A percentile compares a stretch with the other conserved stretches of the same genome.
Conservation (phyloP, 2,329 filamentous ascomycete genomes). For the Aspergillus novofumigatus region DNA sequence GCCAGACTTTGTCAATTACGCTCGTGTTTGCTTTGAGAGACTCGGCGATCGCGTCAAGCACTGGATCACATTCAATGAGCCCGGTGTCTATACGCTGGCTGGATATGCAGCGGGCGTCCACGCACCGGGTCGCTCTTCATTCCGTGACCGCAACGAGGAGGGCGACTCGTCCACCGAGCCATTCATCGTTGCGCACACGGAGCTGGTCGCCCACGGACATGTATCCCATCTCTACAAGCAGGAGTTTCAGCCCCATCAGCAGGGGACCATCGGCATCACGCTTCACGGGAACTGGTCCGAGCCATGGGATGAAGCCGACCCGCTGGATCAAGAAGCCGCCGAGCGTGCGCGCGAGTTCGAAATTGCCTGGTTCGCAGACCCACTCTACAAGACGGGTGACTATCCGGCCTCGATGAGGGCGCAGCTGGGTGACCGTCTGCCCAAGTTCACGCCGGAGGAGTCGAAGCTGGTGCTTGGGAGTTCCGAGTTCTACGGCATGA, state of each 20-base stretch:
- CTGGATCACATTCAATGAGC: slow-evolving; percentile 86
- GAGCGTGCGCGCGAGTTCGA: slow-evolving; percentile 76
- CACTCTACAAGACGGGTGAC: slow-evolving; percentile 67
- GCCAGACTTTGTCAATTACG: slow-evolving; percentile 71
- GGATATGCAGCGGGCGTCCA: slow-evolving; percentile 72
- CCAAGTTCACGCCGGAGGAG: slow-evolving; percentile 67
- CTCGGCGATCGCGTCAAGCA: slow-evolving; percentile 69
- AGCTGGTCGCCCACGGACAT: slow-evolving; percentile 69
- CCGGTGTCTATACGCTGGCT: slow-evolving; percentile 72
- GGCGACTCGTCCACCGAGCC: slow-evolving; percentile 71
- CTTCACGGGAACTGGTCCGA: slow-evolving; percentile 72
- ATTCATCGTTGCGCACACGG: slow-evolving; percentile 72
- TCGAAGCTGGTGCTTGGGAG: slow-evolving; percentile 65
- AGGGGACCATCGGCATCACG: slow-evolving; percentile 74
- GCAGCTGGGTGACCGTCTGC: slow-evolving; percentile 73
- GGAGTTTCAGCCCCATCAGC: slow-evolving; percentile 66
- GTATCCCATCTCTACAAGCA: slow-evolving; percentile 73
- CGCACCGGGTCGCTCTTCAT: slow-evolving; percentile 70
- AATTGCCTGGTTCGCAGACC: slow-evolving; percentile 78
- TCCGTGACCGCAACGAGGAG: slow-evolving; percentile 63
- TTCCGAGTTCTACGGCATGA: slow-evolving; percentile 87
- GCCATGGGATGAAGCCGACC: slow-evolving; percentile 71
- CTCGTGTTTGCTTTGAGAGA: slow-evolving; percentile 67
- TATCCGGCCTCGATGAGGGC: slow-evolving; percentile 75
- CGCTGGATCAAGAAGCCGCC: slow-evolving; percentile 65